A percentile compares a stretch with the other conserved stretches of the same genome.
Evolutionary conservation across 371 early-diverging fungal species (phyloP).

Genomic region (Smittium culicis): DNA sequence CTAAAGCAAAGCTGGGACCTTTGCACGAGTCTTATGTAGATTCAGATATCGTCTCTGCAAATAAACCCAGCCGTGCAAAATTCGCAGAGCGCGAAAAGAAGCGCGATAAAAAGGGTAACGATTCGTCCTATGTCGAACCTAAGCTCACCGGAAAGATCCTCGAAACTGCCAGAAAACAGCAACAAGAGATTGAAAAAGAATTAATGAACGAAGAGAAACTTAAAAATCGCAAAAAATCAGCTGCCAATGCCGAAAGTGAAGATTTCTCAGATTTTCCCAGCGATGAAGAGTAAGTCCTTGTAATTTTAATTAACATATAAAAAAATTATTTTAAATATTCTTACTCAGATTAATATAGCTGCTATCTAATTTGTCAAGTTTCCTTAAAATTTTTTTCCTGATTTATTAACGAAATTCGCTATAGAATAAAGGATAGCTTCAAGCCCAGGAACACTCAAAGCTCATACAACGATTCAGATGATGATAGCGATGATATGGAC

Average conservation of each 20-base stretch:
- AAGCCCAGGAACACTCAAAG: background rate
- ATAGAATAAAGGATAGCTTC: background rate
- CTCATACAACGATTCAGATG: conserved; percentile 23
- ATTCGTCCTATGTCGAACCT: conserved; percentile 65
- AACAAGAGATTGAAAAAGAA: conserved; percentile 62
- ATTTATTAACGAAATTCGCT: background rate
- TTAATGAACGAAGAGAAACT: conserved; percentile 18
- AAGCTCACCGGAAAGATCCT: conserved; percentile 81
- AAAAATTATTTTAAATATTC: no score
- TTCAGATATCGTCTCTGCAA: conserved; percentile 30
- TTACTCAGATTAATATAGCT: no score
- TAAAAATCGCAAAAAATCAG: conserved; percentile 5
- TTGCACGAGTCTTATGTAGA: background rate
- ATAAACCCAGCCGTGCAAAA: conserved; percentile 41
- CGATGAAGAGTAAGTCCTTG: background rate
- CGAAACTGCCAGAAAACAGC: conserved; percentile 75
- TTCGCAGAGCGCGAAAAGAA: conserved; percentile 41
- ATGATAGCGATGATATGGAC: conserved; percentile 12
- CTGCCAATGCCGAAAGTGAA: no score
- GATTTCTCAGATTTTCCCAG: conserved; percentile 14
- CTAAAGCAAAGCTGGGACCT: background rate
- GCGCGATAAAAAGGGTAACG: conserved; percentile 39
- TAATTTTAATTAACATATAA: background rate
- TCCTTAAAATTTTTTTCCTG: no score
- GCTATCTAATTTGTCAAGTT: no score